Evolutionary conservation across 257 asterid species (phyloP).

Genomic region (Ilex asprella): DNA sequence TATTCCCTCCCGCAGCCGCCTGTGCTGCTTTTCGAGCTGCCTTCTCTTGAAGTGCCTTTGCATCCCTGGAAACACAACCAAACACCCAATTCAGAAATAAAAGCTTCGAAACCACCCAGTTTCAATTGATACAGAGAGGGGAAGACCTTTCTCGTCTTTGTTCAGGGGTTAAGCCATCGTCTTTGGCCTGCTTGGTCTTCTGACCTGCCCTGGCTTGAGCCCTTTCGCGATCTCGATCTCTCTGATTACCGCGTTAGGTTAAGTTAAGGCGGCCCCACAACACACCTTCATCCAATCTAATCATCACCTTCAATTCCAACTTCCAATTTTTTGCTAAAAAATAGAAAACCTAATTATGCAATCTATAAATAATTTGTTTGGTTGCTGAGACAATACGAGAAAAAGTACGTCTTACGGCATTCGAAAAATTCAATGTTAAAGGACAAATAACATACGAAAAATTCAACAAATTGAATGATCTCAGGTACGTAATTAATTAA

Average conservation of each 20-base stretch:
- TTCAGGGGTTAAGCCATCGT: slow-evolving; percentile 73
- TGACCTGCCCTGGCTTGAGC: slow-evolving; percentile 62
- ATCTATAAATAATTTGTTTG: too few relatives aligned
- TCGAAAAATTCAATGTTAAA: too few relatives aligned
- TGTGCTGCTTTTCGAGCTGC: slow-evolving; percentile 56
- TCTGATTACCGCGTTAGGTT: slow-evolving; percentile 64
- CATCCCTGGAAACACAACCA: slow-evolving; percentile 44
- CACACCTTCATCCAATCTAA: background rate
- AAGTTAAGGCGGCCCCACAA: slow-evolving; percentile 53
- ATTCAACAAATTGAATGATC: too few relatives aligned
- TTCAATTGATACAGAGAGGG: background rate
- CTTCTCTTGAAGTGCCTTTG: slow-evolving; percentile 78
- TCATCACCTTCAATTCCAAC: background rate
- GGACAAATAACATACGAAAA: too few relatives aligned
- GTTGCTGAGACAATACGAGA: too few relatives aligned
- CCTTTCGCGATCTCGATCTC: slow-evolving; percentile 83
- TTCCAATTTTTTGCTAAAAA: background rate
- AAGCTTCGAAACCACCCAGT: too few relatives aligned
- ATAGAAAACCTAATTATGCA: background rate
- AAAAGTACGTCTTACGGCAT: too few relatives aligned
- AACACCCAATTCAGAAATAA: background rate
- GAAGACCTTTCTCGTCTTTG: slow-evolving; percentile 73
- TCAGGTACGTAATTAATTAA: too few relatives aligned
- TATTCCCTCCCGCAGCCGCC: slow-evolving; percentile 24
- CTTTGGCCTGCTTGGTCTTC: slow-evolving; percentile 41